These are phyloP conservation scores for Lentinus polychrous DNA, from an alignment of 1,284 basidiomycete genomes.

Conservation along the genomic window DNA sequence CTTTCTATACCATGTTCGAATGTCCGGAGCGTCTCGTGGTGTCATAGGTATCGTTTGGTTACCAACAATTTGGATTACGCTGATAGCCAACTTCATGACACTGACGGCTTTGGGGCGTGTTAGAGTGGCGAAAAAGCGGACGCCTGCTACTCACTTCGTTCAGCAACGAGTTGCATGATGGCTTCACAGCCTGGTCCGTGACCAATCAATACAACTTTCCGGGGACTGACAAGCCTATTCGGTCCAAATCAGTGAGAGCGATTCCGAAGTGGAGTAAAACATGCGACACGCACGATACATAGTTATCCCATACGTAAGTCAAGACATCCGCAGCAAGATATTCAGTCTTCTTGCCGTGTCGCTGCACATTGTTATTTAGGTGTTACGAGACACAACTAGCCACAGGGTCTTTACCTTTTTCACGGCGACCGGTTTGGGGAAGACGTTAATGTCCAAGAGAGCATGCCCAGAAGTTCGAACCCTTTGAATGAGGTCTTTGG, in stretches of 20 bases:
- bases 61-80: conserved; percentile 75
- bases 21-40: conserved; percentile 43
- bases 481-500: conserved; percentile 77
- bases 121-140: conserved; percentile 3
- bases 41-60: conserved; percentile 48
- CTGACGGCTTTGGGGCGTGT: conserved; percentile 30
- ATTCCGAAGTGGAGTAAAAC: neutral
- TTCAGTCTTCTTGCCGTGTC: conserved; percentile 29
- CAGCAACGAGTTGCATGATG: conserved; percentile 67
- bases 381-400: conserved; percentile 2
- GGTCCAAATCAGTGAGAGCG: neutral
- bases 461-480: conserved; percentile 58
- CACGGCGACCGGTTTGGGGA: conserved; percentile 45
- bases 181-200: conserved; percentile 79
- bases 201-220: conserved; percentile 76
- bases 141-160: conserved; percentile 45
- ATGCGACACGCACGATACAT: conserved; percentile 55
- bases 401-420: conserved; percentile 6
- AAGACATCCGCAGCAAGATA: conserved; percentile 56
- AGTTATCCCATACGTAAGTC: conserved; percentile 93
- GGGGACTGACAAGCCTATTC: conserved; percentile 60
- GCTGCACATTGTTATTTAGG: neutral
- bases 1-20: conserved; percentile 59
- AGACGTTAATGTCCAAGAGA: conserved; percentile 85
- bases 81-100: conserved; percentile 57